phyloP scores from a whole-genome alignment of 805 yeast genomes.

The Henningerozyma blattae region DNA sequence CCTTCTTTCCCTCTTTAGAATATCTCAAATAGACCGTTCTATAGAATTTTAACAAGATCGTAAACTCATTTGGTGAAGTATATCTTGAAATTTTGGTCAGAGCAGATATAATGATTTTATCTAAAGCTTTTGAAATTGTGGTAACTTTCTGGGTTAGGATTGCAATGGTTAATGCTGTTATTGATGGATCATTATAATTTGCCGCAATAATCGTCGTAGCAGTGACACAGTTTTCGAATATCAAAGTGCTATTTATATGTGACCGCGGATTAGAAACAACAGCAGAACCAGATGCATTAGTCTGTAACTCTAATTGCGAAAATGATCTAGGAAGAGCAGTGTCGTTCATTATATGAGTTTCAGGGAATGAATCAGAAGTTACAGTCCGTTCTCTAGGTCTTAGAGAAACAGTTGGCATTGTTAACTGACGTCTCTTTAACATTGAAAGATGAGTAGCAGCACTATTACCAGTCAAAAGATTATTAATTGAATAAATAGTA shows the following conservation, averaged over 20 bases:
- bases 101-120: slow-evolving; percentile 45
- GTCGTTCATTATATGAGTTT: background rate
- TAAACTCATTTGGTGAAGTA: slow-evolving; percentile 56
- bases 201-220: slow-evolving; percentile 58
- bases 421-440: slow-evolving; percentile 25
- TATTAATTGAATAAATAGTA: slow-evolving; percentile 71
- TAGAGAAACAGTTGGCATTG: slow-evolving; percentile 11
- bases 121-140: slow-evolving; percentile 38
- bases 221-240: slow-evolving; percentile 52
- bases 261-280: too few species aligned
- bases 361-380: slow-evolving; percentile 7
- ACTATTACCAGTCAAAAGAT: slow-evolving; percentile 48
- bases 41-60: slow-evolving; percentile 46
- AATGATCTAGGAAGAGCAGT: background rate
- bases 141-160: slow-evolving; percentile 67
- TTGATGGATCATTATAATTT: slow-evolving; percentile 55
- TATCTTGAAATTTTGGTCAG: slow-evolving; percentile 49
- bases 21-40: slow-evolving; percentile 38
- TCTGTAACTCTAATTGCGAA: background rate
- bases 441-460: slow-evolving; percentile 28
- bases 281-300: background rate
- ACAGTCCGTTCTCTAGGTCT: slow-evolving; percentile 5
- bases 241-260: background rate
- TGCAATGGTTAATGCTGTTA: slow-evolving; percentile 67
- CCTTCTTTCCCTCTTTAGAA: slow-evolving; percentile 27